These are phyloP conservation scores for Pleoardoris graminearum DNA, from an alignment of 2,329 filamentous ascomycete species.

Conservation along the genomic window DNA sequence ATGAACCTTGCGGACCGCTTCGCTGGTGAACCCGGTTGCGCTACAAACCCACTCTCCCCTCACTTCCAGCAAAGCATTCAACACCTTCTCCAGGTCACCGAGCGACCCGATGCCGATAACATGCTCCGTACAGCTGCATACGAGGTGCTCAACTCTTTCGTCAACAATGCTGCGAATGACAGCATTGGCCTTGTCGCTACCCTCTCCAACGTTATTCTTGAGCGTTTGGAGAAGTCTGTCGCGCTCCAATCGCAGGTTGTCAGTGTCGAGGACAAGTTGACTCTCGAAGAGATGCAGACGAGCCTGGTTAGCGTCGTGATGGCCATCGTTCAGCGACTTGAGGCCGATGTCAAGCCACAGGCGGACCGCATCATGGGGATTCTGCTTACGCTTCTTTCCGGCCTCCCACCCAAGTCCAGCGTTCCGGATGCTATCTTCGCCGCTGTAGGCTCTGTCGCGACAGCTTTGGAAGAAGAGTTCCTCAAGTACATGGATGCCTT, in stretches of 20 bases:
- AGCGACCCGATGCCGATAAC: slow-evolving; percentile 79
- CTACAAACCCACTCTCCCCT: slow-evolving; percentile 79
- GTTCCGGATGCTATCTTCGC: slow-evolving; percentile 95
- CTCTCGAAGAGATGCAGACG: slow-evolving; percentile 96
- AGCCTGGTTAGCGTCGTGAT: slow-evolving; percentile 90
- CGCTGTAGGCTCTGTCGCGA: slow-evolving; percentile 87
- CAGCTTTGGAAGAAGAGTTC: slow-evolving; percentile 89
- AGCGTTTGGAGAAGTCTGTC: slow-evolving; percentile 87
- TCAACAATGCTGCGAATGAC: slow-evolving; percentile 86
- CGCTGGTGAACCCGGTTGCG: slow-evolving; percentile 78
- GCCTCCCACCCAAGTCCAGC: slow-evolving; percentile 80
- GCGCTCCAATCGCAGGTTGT: slow-evolving; percentile 91
- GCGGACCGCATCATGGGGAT: slow-evolving; percentile 93
- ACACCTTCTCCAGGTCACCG: slow-evolving; percentile 82
- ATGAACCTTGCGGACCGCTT: slow-evolving; percentile 99
- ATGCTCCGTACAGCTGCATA: slow-evolving; percentile 93
- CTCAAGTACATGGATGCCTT: slow-evolving; percentile 98
- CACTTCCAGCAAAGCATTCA: slow-evolving; percentile 93
- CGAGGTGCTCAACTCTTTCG: slow-evolving; percentile 93
- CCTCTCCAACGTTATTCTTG: slow-evolving; percentile 84
- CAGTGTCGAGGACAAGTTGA: slow-evolving; percentile 94
- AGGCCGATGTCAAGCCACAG: slow-evolving; percentile 86
- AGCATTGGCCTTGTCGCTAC: slow-evolving; percentile 78
- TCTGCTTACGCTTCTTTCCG: slow-evolving; percentile 77
- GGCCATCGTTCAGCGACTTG: slow-evolving; percentile 86